Evolutionary conservation across 805 yeast species (phyloP).

Genomic region (Torulaspora delbrueckii): DNA sequence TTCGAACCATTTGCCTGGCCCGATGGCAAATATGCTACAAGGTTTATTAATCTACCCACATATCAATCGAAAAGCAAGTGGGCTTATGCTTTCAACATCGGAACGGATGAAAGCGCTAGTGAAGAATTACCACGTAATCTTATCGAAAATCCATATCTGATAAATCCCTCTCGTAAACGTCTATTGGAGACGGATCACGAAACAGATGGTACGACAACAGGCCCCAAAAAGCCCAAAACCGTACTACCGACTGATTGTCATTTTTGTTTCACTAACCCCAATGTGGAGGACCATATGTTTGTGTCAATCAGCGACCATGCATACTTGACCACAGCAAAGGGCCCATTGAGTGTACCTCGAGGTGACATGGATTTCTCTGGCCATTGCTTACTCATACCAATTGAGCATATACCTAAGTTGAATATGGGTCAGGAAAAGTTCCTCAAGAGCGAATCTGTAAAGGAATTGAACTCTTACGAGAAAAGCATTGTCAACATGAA

Average conservation of each 20-base stretch:
- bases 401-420: slow-evolving; percentile 59
- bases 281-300: slow-evolving; percentile 73
- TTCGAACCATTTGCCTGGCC: slow-evolving; percentile 56
- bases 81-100: slow-evolving; percentile 68
- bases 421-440: slow-evolving; percentile 24
- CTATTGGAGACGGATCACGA: slow-evolving; percentile 11
- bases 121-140: neutral
- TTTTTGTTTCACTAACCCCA: slow-evolving; percentile 78
- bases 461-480: slow-evolving; percentile 49
- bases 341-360: slow-evolving; percentile 63
- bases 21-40: slow-evolving; percentile 40
- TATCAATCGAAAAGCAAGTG: slow-evolving; percentile 55
- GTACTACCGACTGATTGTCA: slow-evolving; percentile 65
- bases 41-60: slow-evolving; percentile 62
- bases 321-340: slow-evolving; percentile 77
- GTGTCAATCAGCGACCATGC: slow-evolving; percentile 62
- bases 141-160: neutral
- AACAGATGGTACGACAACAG: neutral
- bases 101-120: slow-evolving; percentile 25
- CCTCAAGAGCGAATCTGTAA: slow-evolving; percentile 20
- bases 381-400: slow-evolving; percentile 75
- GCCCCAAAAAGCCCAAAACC: slow-evolving; percentile 32
- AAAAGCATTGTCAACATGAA: slow-evolving; percentile 47
- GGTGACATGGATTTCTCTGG: slow-evolving; percentile 59
- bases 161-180: neutral